Conservation (phyloP, 345 rosid species). For the Brassica incana region DNA sequence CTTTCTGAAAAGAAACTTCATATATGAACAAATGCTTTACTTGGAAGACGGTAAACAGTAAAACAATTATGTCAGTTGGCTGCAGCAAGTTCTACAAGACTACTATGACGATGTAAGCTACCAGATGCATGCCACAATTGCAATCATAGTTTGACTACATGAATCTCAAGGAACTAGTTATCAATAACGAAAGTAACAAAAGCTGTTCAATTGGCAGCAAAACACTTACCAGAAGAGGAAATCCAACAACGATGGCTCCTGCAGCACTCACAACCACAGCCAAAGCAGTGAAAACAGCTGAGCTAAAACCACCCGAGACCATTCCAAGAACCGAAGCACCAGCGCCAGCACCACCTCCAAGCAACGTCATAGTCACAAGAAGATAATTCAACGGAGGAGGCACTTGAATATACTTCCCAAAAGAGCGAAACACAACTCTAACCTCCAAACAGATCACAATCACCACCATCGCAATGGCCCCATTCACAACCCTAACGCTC, state of each 20-base stretch:
- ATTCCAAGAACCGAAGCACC: slow-evolving; percentile 85
- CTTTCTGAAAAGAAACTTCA: slow-evolving; percentile 3
- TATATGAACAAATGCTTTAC: not conserved
- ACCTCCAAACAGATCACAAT: slow-evolving; percentile 88
- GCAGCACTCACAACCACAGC: slow-evolving; percentile 86
- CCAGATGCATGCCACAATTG: slow-evolving; percentile 1
- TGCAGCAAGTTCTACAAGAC: slow-evolving; percentile 16
- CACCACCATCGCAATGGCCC: slow-evolving; percentile 82
- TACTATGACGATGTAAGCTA: slow-evolving; percentile 18
- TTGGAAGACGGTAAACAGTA: not conserved
- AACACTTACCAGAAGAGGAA: slow-evolving; percentile 77
- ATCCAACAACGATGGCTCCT: slow-evolving; percentile 91
- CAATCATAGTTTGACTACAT: not conserved
- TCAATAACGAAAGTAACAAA: not conserved
- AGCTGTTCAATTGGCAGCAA: slow-evolving; percentile 1
- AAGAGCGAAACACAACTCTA: slow-evolving; percentile 92
- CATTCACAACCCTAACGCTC: slow-evolving; percentile 81
- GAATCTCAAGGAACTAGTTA: slow-evolving; percentile 6
- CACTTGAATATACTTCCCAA: slow-evolving; percentile 93
- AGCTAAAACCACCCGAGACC: slow-evolving; percentile 83
- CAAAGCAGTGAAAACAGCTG: slow-evolving; percentile 69
- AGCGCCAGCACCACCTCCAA: slow-evolving; percentile 92
- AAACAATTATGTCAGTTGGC: slow-evolving; percentile 13
- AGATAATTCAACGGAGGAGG: slow-evolving; percentile 88
- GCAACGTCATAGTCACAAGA: slow-evolving; percentile 83